Percentiles rank a stretch among this genome's conserved stretches.
phyloP scores from a whole-genome alignment of 2,329 filamentous ascomycete genomes.

The Curvularia hawaiiensis region DNA sequence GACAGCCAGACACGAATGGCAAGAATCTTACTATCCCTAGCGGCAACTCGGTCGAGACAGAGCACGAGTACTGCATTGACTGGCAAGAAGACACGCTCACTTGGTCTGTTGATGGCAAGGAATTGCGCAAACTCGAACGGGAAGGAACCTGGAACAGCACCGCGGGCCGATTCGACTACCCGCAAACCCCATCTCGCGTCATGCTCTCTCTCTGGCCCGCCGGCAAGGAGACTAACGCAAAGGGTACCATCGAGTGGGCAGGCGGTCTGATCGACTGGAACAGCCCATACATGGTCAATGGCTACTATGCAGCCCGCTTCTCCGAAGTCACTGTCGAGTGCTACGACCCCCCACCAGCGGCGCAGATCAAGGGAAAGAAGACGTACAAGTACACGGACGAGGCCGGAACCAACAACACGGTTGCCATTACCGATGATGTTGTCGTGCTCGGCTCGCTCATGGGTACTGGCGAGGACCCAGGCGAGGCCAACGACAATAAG shows the following conservation, averaged over 20 bases:
- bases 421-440: conserved; percentile 74
- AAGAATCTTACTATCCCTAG: conserved; percentile 65
- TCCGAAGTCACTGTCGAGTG: conserved; percentile 81
- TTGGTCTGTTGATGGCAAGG: conserved; percentile 85
- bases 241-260: conserved; percentile 90
- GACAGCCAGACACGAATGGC: conserved; percentile 70
- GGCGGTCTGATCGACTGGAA: conserved; percentile 91
- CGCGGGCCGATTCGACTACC: conserved; percentile 80
- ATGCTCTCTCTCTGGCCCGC: conserved; percentile 97
- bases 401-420: conserved; percentile 71
- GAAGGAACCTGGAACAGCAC: conserved; percentile 86
- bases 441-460: conserved; percentile 80
- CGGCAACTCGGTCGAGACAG: conserved; percentile 74
- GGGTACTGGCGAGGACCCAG: conserved; percentile 78
- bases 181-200: conserved; percentile 88
- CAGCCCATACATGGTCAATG: conserved; percentile 77
- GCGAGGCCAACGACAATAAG: conserved; percentile 48
- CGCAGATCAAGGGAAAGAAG: conserved; percentile 61
- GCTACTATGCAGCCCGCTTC: conserved; percentile 88
- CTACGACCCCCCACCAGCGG: conserved; percentile 80
- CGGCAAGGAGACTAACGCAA: conserved; percentile 75
- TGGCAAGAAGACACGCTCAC: conserved; percentile 87
- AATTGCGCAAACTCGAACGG: conserved; percentile 75
- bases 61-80: conserved; percentile 88
- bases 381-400: conserved; percentile 77